Percentiles rank a stretch among this genome's conserved stretches.
Conservation (phyloP, 1,139 yeast species). For the Scheffersomyces quercinus region DNA sequence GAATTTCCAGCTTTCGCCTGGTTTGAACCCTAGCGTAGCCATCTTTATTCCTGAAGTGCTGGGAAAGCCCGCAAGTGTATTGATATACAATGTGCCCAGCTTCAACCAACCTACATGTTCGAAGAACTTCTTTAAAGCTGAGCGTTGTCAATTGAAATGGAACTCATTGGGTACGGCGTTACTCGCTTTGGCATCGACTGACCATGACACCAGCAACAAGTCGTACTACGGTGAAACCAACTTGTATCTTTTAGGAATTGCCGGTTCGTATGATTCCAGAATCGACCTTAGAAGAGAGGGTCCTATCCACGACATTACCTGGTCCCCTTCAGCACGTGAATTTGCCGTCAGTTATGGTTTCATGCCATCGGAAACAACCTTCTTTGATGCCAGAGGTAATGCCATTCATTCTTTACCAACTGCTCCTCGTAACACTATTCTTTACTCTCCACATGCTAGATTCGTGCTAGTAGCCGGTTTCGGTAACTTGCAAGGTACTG, state of each 20-base stretch:
- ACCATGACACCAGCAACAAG: constrained; percentile 91
- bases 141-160: constrained; percentile 90
- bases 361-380: constrained; percentile 96
- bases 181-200: constrained; percentile 91
- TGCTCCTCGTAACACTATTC: constrained; percentile 85
- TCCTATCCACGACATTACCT: constrained; percentile 94
- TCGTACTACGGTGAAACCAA: constrained; percentile 97
- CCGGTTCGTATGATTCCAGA: constrained; percentile 89
- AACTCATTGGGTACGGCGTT: constrained; percentile 92
- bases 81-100: constrained; percentile 76
- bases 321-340: constrained; percentile 97
- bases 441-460: constrained; percentile 92
- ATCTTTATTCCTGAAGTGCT: constrained; percentile 83
- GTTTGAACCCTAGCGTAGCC: constrained; percentile 89
- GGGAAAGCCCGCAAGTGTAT: constrained; percentile 86
- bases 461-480: constrained; percentile 94
- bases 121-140: constrained; percentile 94
- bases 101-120: constrained; percentile 80
- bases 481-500: constrained; percentile 96
- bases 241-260: constrained; percentile 84
- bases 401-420: constrained; percentile 80
- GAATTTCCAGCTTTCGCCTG: constrained; percentile 72
- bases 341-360: constrained; percentile 96
- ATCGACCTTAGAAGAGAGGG: constrained; percentile 89
- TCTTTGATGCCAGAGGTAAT: constrained; percentile 94